Evolutionary conservation across 2,329 filamentous ascomycete species (phyloP).

Genomic region (Epicoccum nigrum): DNA sequence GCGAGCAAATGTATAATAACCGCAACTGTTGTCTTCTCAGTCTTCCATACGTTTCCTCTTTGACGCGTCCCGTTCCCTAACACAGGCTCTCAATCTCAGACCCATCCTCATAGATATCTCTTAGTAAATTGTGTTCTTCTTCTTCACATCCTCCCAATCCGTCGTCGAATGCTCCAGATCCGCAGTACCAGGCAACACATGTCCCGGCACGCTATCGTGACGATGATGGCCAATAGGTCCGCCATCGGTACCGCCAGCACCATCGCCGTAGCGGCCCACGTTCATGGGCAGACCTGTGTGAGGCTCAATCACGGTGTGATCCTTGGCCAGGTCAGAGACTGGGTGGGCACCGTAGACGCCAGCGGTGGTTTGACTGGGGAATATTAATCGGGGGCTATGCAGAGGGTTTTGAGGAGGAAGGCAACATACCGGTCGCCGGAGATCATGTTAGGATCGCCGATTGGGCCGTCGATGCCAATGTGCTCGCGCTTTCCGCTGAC

Average conservation of each 20-base stretch:
- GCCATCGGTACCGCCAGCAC: constrained; percentile 47
- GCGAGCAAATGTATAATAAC: no score
- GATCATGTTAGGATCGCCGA: constrained; percentile 32
- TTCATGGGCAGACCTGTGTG: constrained; percentile 52
- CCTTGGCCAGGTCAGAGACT: constrained; percentile 21
- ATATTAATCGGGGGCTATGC: constrained; percentile 2
- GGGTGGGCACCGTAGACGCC: constrained; percentile 32
- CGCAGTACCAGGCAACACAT: constrained; percentile 7
- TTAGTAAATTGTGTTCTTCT: constrained; percentile 38
- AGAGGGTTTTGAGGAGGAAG: neutral
- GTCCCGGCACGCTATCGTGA: neutral
- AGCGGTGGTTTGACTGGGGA: constrained; percentile 22
- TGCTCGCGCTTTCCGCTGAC: constrained; percentile 31
- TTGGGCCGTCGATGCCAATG: constrained; percentile 40
- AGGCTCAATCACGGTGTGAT: constrained; percentile 43
- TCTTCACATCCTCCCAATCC: constrained; percentile 34
- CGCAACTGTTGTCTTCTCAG: no score
- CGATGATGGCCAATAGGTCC: constrained; percentile 30
- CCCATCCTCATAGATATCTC: no score
- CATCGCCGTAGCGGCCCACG: constrained; percentile 47
- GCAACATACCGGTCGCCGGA: constrained; percentile 38
- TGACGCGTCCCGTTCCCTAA: no score
- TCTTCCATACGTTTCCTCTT: no score
- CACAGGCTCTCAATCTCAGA: no score
- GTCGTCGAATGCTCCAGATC: constrained; percentile 23